Base-by-base conservation (phyloP, 2,329 filamentous ascomycete species). In the Penicillium sp. region DNA sequence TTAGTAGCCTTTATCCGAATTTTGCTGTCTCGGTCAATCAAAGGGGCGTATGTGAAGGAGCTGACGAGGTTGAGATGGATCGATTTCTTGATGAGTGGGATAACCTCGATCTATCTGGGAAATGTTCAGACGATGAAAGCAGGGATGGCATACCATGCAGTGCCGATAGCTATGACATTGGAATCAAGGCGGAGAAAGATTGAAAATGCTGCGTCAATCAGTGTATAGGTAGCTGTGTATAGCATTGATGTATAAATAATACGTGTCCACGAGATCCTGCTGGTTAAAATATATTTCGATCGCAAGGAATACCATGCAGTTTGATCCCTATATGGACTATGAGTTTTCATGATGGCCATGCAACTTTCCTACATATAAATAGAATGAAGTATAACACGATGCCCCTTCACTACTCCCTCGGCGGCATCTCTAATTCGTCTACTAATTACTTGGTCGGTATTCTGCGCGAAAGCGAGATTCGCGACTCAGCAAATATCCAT, bases 1-100 rank as follows among this genome's bases (percentile, higher is more conserved):
- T 66, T 16, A 60, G 61, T 38, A 62, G 62, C 23, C 41, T 57
- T 6, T 64, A 63, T 47, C 61, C 60, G 2, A 61, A 62, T 39
- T 60, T 62, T 42, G 46, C 55, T n/a, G 27, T 58, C 27, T 41
- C 58, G 14, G 47, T 58, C 4, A 41, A 4, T 10, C 9, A 36
- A 13, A 18, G 26, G 38, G 39, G 23, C 3, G 29, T 38, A 16
- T 27, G 23, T 23, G 45, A 7, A 14, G 42, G 41, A 26, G 11
- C 47, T 19, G 56, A 60, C 5, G 53, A 58, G 1, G 45, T 48
- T 9, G 59, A 61, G 16, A 26, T 65, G 50, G 61, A 63, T 42
- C 27, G 41, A 11, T 57, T 61, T 18, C 14, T 66, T 32, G 58
- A 59, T 19, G 59, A 62, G 46, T 57, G 56, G 55, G 58, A 62